phyloP scores from a whole-genome alignment of 2,329 filamentous ascomycete genomes.

The Apiospora kogelbergensis region DNA sequence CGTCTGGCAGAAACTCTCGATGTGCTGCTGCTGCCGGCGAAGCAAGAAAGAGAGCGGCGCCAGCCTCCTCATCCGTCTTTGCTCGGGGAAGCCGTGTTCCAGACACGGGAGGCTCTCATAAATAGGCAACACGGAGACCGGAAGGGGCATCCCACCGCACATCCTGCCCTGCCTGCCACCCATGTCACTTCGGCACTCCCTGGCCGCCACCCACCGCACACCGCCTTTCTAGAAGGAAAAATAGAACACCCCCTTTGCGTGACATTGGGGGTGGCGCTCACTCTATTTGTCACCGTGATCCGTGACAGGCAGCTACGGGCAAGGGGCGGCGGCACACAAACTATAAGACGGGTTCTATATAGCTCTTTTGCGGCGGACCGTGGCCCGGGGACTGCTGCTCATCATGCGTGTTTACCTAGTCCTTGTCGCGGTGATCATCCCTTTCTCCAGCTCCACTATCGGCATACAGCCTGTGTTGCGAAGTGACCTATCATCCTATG shows the following conservation, averaged over 20 bases:
- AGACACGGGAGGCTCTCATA: background rate
- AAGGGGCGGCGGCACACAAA: background rate
- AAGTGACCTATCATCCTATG: background rate
- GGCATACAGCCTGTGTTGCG: background rate
- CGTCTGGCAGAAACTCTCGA: background rate
- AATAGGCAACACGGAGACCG: background rate
- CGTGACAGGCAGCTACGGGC: background rate
- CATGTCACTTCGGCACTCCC: background rate
- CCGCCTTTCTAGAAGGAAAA: background rate
- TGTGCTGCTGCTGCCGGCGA: background rate
- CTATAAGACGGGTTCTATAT: background rate
- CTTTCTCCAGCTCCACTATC: background rate
- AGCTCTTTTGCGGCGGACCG: background rate
- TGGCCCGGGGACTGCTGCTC: background rate
- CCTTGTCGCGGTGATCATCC: constrained; percentile 2
- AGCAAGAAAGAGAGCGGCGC: background rate
- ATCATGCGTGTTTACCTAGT: background rate
- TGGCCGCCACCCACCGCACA: background rate
- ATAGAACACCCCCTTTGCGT: background rate
- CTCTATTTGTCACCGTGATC: background rate
- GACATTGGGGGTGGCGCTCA: background rate
- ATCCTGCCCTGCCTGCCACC: background rate
- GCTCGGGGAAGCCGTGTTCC: background rate
- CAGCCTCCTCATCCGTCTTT: background rate
- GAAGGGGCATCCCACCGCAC: background rate